These are phyloP conservation scores for Athelia psychrophila DNA, from an alignment of 1,284 basidiomycete species.

Conservation along the genomic window DNA sequence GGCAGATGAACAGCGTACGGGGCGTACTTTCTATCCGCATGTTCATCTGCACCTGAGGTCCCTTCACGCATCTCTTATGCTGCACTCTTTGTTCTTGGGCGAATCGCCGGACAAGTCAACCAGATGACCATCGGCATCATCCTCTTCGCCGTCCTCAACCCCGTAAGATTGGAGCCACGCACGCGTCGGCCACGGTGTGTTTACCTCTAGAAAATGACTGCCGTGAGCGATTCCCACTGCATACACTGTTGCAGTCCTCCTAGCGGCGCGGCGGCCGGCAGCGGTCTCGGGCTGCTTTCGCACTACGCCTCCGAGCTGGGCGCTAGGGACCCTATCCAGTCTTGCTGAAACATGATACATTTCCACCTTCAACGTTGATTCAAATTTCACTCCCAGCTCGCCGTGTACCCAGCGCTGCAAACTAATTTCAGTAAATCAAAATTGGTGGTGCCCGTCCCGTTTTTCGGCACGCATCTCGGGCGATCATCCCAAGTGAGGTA, in stretches of 20 bases:
- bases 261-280: conserved; percentile 38
- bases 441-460: no score
- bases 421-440: no score
- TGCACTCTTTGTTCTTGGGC: conserved; percentile 55
- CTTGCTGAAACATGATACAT: no score
- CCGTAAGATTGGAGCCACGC: conserved; percentile 69
- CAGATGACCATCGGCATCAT: conserved; percentile 68
- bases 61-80: conserved; percentile 6
- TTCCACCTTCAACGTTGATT: no score
- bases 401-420: no score
- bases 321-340: no score
- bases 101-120: no score
- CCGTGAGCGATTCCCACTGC: no score
- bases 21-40: no score
- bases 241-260: conserved; percentile 5
- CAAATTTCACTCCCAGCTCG: no score
- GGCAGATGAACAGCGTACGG: conserved; percentile 45
- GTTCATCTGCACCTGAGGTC: conserved; percentile 8
- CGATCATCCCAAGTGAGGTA: conserved; percentile 83
- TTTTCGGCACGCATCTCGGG: conserved; percentile 65
- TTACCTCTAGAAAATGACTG: not conserved
- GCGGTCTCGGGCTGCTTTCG: conserved; percentile 51
- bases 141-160: conserved; percentile 56
- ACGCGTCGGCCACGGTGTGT: conserved; percentile 35
- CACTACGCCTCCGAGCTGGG: conserved; percentile 49